Percentiles rank a stretch among this genome's conserved stretches.
phyloP scores from a whole-genome alignment of 345 rosid species.

The Acer saccharum region DNA sequence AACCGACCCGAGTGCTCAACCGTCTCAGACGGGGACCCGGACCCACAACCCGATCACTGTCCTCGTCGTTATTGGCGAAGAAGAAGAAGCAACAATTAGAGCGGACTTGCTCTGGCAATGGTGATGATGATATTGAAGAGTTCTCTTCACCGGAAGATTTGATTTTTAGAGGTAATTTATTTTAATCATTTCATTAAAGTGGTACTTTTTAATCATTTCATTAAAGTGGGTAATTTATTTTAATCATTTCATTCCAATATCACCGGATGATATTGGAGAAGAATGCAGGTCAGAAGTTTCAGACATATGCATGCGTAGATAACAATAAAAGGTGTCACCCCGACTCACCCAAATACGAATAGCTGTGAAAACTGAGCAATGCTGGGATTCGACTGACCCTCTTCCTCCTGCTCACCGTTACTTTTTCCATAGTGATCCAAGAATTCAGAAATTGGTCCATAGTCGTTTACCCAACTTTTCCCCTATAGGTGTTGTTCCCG shows the following conservation, averaged over 20 bases:
- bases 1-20: slow-evolving; percentile 50
- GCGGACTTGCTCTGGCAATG: slow-evolving; percentile 18
- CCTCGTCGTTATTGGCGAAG: neutral
- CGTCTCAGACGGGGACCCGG: slow-evolving; percentile 60
- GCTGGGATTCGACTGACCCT: slow-evolving; percentile 39
- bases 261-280: too few species aligned
- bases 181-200: neutral
- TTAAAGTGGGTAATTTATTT: too few species aligned
- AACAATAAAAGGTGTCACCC: slow-evolving; percentile 14
- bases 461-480: slow-evolving; percentile 70
- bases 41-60: neutral
- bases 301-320: slow-evolving; percentile 18
- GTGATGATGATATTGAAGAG: slow-evolving; percentile 79
- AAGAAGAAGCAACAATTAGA: slow-evolving; percentile 20
- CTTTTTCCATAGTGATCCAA: slow-evolving; percentile 76
- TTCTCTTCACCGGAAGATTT: slow-evolving; percentile 71
- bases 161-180: slow-evolving; percentile 30
- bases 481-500: slow-evolving; percentile 50
- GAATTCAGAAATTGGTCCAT: slow-evolving; percentile 55
- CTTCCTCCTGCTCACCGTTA: slow-evolving; percentile 75
- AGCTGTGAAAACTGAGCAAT: slow-evolving; percentile 31
- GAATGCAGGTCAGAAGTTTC: slow-evolving; percentile 33
- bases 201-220: too few species aligned
- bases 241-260: too few species aligned
- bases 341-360: slow-evolving; percentile 7